Percentiles rank a stretch among this genome's conserved stretches.
Conservation (phyloP, 2,329 filamentous ascomycete genomes). For the Chaetomiaceae sp. region DNA sequence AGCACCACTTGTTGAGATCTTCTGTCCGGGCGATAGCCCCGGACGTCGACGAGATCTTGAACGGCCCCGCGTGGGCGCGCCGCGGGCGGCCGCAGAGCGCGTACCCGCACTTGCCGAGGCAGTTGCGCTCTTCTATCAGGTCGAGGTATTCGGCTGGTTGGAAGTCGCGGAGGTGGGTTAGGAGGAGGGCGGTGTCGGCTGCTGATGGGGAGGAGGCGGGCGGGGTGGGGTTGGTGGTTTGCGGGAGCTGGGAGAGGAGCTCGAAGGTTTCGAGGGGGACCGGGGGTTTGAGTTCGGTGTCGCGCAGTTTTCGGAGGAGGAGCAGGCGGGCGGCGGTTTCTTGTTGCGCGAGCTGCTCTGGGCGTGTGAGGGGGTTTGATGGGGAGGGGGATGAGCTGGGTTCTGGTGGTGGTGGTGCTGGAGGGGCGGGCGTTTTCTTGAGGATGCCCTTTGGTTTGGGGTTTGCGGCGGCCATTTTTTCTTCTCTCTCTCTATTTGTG, state of each 20-base stretch:
- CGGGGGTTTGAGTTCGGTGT: constrained; percentile 69
- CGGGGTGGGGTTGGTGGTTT: constrained; percentile 23
- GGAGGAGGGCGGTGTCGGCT: constrained; percentile 61
- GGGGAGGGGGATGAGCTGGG: background rate
- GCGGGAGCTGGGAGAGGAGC: constrained; percentile 59
- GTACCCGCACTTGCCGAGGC: constrained; percentile 78
- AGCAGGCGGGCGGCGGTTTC: constrained; percentile 12
- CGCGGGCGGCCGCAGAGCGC: constrained; percentile 59
- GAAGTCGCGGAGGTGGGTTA: constrained; percentile 63
- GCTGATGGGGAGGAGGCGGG: constrained; percentile 39
- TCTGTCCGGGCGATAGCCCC: constrained; percentile 65
- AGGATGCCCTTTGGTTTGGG: constrained; percentile 46
- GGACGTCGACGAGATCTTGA: constrained; percentile 53
- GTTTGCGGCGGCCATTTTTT: background rate
- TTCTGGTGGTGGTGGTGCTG: constrained; percentile 30
- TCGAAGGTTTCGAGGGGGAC: constrained; percentile 59
- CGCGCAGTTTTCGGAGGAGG: constrained; percentile 58
- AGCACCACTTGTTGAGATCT: constrained; percentile 84
- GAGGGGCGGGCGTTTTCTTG: constrained; percentile 50
- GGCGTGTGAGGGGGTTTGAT: constrained; percentile 28
- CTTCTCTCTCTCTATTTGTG: no score
- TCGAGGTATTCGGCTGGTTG: constrained; percentile 87
- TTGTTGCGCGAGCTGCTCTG: constrained; percentile 36
- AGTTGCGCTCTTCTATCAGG: constrained; percentile 82
- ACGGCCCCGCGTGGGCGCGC: constrained; percentile 53